phyloP scores from a whole-genome alignment of 106 monocot genomes.

The Agapanthus africanus region DNA sequence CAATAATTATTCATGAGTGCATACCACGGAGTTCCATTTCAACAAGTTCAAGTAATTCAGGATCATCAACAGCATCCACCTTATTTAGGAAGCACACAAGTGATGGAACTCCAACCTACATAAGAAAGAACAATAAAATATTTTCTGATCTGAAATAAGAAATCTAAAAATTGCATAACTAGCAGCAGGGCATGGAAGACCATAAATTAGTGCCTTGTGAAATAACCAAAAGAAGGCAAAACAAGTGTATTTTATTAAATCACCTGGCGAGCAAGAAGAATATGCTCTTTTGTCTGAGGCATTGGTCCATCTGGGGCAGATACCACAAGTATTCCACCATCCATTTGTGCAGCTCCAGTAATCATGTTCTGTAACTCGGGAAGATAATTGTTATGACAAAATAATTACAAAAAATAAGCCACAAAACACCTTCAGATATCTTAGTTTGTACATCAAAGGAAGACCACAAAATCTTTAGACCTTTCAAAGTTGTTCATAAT shows the following conservation, averaged over 20 bases:
- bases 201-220: background rate
- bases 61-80: constrained; percentile 99
- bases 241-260: background rate
- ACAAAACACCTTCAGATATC: too few relatives aligned
- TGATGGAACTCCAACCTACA: constrained; percentile 94
- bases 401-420: background rate
- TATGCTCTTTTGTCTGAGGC: constrained; percentile 98
- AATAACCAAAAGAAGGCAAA: background rate
- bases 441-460: too few relatives aligned
- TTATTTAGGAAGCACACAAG: constrained; percentile 96
- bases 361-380: constrained; percentile 75
- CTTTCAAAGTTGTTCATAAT: too few relatives aligned
- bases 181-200: background rate
- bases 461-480: too few relatives aligned
- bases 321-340: constrained; percentile 92
- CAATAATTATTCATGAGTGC: background rate
- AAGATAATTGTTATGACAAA: background rate
- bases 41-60: constrained; percentile 90
- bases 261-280: constrained; percentile 92
- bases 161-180: background rate
- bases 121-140: constrained; percentile 2
- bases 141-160: background rate
- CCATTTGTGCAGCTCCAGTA: constrained; percentile 97
- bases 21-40: constrained; percentile 98
- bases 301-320: constrained; percentile 98